Base-by-base conservation (phyloP, 345 rosid genomes). In the Isatis tinctoria region DNA sequence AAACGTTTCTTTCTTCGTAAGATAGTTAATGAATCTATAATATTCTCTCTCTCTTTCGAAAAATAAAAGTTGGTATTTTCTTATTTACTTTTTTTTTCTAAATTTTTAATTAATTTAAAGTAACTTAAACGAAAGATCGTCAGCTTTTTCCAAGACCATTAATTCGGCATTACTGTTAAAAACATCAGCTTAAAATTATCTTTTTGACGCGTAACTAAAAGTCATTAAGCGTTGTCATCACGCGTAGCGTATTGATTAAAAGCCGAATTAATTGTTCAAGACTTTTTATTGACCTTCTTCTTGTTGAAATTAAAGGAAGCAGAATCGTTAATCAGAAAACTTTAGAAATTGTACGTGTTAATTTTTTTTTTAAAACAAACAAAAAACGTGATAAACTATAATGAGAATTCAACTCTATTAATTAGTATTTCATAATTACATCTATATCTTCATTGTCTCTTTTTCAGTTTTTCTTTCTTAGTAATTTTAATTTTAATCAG, bases 1-100 rank as follows among this genome's bases (percentile, higher is more conserved):
- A 16, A 58, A 74, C 78, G 67, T 74, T 74, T 57, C 60, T 56
- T 45, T 44, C 35, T 66, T 56, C 66, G 17, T 13, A 61, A 62
- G 68, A 61, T 70, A 47, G 48, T 70, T 59, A 59, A 70, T 70
- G 74, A 45, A 47, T 59, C 67, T 28, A 41, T 10, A 56, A 9
- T 10, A 22, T 57, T 41, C n/a, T 39, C 24, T 54, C n/a, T n/a
- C 40, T 37, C 6, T 4, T 7, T 11, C 9, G 7, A 8, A 6
- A 2, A n/a, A n/a, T n/a, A n/a, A 58, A 52, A 26, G 2, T 26
- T 39, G 12, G 0, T 37, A 1, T n/a, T 40, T 40, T 26, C 26
- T 39, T 8, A 16, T 27, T 56, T 35, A 13, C 61, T 33, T 45
- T 44, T 44, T 20, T 0, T 7, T 1, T 0, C 2, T 22, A 22